phyloP scores from a whole-genome alignment of 192 early-diverging fungal genomes.

The Cetraspora pellucida region DNA sequence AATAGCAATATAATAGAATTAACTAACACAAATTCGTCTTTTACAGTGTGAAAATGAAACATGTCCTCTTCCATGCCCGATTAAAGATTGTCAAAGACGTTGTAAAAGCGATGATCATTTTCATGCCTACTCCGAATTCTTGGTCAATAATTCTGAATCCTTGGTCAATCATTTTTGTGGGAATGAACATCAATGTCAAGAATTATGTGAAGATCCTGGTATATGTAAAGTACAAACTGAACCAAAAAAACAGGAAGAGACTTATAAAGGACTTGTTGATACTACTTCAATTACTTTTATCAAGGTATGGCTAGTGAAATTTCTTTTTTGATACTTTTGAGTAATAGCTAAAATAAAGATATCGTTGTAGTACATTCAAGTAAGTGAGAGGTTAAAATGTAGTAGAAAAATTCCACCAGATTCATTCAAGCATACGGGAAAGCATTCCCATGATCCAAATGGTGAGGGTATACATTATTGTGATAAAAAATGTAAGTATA shows the following conservation, averaged over 20 bases:
- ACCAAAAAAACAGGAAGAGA: conserved; percentile 18
- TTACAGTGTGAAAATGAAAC: conserved; percentile 23
- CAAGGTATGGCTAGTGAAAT: not conserved
- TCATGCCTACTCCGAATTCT: not conserved
- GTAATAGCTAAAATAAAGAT: not conserved
- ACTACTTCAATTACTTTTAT: not conserved
- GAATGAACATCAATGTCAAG: conserved; percentile 34
- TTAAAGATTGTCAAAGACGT: not conserved
- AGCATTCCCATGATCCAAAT: conserved; percentile 16
- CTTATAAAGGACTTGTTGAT: conserved; percentile 6
- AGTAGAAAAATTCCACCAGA: conserved; percentile 26
- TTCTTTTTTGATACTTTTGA: not conserved
- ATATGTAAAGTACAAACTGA: conserved; percentile 30
- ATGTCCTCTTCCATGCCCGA: conserved; percentile 31
- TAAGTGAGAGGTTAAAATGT: not conserved
- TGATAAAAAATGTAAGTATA: conserved; percentile 7
- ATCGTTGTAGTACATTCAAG: conserved; percentile 17
- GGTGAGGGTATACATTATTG: conserved; percentile 14
- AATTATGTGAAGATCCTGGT: conserved; percentile 25
- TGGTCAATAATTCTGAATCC: conserved; percentile 13
- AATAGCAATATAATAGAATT: not conserved
- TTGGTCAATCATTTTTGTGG: conserved; percentile 29
- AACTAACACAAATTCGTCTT: not conserved
- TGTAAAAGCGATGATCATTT: conserved; percentile 30
- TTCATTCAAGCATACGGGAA: conserved; percentile 8